Base-by-base conservation (phyloP, 768 basidiomycete genomes). In the Chalciporus sphaerocephalus region DNA sequence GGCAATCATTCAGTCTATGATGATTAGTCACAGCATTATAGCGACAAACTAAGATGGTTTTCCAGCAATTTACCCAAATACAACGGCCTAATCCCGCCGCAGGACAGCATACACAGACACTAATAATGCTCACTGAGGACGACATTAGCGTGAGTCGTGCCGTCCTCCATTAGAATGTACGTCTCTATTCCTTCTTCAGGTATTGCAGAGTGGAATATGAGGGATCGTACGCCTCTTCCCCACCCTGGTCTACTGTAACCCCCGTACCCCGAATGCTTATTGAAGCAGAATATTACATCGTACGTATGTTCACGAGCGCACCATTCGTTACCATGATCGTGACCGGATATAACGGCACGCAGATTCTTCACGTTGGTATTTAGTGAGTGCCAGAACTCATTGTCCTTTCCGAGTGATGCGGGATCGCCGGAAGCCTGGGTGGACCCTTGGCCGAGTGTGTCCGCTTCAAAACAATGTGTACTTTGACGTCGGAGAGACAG, bases 251-350 rank as follows among this genome's bases (percentile, higher is more conserved):
- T 48, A 25, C 69, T 69, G 54, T 85, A 64, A 0, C 83, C 84
- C 6, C 85, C 85, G 44, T 52, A 85, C 80, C 85, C 86, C 2
- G 84, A 83, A 58, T 88, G 87, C 59, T 88, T 88, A 56, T 76
- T 30, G 51, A 88, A 90, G 59, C 87, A 90, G 60, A 87, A 86
- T 0, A 85, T 75, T 8, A 84, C 74, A 32, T 77, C 66, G 49
- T 79, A 79, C 4, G 71, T 73, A 2, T 75, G 74, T 48, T 87
- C 83, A 15, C 83, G 78, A 7, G 76, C 75, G 49, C 87, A 89
- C 87, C 87, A 89, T 59, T 87, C 85, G 47, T 88, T 74, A 1
- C 87, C 87, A 51, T 89, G 87, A 58, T 85, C 83, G 45, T 88
- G 86, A 33, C 86, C 85, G 2, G 83, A 86, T 21, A 87, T 69